These are phyloP conservation scores for Blastobotrys buckinghamii DNA, from an alignment of 1,139 yeast genomes.

Conservation along the genomic window DNA sequence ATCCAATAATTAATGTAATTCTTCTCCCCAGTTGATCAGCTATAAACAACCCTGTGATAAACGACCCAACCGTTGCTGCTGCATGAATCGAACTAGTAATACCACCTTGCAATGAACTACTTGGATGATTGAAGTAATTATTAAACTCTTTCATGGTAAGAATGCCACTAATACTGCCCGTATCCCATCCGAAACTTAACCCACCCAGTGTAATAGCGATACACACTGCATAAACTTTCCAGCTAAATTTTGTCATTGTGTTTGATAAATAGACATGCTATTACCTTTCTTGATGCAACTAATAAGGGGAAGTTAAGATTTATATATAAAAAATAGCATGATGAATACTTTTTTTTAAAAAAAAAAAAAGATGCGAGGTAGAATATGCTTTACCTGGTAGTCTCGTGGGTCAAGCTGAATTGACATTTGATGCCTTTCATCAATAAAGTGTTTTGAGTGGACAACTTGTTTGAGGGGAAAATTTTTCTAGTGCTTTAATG, in stretches of 20 bases:
- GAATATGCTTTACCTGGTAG: too few species aligned
- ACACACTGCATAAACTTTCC: slow-evolving; percentile 9
- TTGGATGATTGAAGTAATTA: slow-evolving; percentile 16
- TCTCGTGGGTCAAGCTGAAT: too few species aligned
- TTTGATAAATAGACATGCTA: too few species aligned
- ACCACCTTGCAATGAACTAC: slow-evolving; percentile 18
- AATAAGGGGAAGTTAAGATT: too few species aligned
- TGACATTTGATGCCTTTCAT: too few species aligned
- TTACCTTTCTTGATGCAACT: too few species aligned
- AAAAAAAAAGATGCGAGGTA: too few species aligned
- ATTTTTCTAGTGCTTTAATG: too few species aligned
- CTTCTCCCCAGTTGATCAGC: slow-evolving; percentile 17
- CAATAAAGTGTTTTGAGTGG: not conserved
- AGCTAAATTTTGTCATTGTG: not conserved
- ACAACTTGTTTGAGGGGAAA: not conserved
- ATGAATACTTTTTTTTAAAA: too few species aligned
- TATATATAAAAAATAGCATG: too few species aligned
- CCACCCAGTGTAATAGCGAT: slow-evolving; percentile 14
- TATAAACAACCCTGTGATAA: slow-evolving; percentile 15
- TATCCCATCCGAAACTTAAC: slow-evolving; percentile 18
- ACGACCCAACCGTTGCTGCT: slow-evolving; percentile 19
- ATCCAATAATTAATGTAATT: slow-evolving; percentile 15
- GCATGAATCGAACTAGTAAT: slow-evolving; percentile 20
- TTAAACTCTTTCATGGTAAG: slow-evolving; percentile 18
- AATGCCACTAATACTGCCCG: slow-evolving; percentile 19